Evolutionary conservation across 2,329 filamentous ascomycete genomes (phyloP), one percentile per base, ranked within the genome.

Genomic region (Colletotrichum scovillei): DNA sequence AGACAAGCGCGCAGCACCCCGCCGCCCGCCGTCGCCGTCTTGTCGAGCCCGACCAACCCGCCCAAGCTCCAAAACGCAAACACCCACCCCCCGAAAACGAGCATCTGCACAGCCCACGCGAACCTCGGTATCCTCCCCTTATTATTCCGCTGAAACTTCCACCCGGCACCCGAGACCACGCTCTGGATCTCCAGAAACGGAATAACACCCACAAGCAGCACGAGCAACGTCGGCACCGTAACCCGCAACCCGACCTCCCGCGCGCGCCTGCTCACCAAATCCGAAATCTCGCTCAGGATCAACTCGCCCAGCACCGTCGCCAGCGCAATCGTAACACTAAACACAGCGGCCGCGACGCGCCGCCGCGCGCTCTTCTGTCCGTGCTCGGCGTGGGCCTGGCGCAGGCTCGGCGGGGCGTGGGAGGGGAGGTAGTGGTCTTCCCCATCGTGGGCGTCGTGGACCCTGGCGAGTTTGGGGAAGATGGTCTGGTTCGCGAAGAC

Each of bases 281-380:
- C 94, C 30, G 93, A 91, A 56, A 97, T 94, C 82, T 97, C 95
- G 77, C 94, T 95, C 9, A 97, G 88, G 58, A 97, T 93, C 76
- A 97, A 84, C 82, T 95, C 92, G 3, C 92, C 94, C 58, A 97
- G 86, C 1, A 96, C 93, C 49, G 92, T 89, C 6, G 94, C 93
- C 9, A 97, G 87, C 1, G 91, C 94, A 46, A 97, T 90, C 11
- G 94, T 97, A 1, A 91, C 88, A 7, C 93, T 92, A 81, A 97
- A 97, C 1, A 93, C 91, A 70, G 88, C 83, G 16, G 91, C 92
- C 2, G 91, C 88, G 14, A 88, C 80, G 28, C 86, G 84, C 53
- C 88, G 83, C 62, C 87, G 83, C 73, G 86, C 78, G 53, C 86
- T 89, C 78, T 88, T 89, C 32, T 84, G 80, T 49, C 86, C 88